Conservation (phyloP, 768 basidiomycete species). For the Kwoniella bestiolae region DNA sequence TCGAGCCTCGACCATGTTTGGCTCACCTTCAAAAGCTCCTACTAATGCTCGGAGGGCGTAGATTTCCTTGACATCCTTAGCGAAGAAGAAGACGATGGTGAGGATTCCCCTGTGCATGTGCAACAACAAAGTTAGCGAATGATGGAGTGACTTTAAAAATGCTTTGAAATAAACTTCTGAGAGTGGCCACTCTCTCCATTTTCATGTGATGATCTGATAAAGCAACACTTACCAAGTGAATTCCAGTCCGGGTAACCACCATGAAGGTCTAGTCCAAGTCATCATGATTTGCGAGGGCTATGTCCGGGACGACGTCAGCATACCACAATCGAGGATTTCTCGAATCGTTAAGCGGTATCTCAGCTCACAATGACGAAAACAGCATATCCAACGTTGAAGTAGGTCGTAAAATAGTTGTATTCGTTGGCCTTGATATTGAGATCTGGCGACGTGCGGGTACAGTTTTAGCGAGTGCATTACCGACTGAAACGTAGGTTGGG, state of each 20-base stretch:
- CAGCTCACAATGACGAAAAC: constrained; percentile 29
- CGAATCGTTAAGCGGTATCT: not conserved
- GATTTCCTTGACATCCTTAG: constrained; percentile 17
- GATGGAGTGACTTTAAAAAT: too few relatives aligned
- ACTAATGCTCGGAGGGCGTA: constrained; percentile 49
- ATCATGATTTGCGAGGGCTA: constrained; percentile 44
- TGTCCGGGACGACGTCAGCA: not conserved
- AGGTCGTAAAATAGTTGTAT: constrained; percentile 41
- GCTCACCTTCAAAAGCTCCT: constrained; percentile 32
- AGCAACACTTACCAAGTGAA: not conserved
- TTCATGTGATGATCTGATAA: too few relatives aligned
- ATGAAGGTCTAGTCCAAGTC: constrained; percentile 36
- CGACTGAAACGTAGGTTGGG: too few relatives aligned
- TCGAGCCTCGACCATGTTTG: too few relatives aligned
- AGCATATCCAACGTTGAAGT: constrained; percentile 30
- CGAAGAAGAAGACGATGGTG: constrained; percentile 25
- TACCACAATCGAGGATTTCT: not conserved
- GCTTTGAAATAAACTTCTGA: too few relatives aligned
- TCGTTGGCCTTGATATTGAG: constrained; percentile 28
- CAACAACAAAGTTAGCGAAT: too few relatives aligned
- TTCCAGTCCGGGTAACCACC: constrained; percentile 39
- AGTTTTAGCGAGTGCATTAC: too few relatives aligned
- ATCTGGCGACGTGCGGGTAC: not conserved
- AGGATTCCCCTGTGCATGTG: constrained; percentile 32
- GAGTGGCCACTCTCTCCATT: too few relatives aligned